A percentile compares a stretch with the other conserved stretches of the same genome.
phyloP scores from a whole-genome alignment of 768 basidiomycete genomes.

The Lenzites betulinus region DNA sequence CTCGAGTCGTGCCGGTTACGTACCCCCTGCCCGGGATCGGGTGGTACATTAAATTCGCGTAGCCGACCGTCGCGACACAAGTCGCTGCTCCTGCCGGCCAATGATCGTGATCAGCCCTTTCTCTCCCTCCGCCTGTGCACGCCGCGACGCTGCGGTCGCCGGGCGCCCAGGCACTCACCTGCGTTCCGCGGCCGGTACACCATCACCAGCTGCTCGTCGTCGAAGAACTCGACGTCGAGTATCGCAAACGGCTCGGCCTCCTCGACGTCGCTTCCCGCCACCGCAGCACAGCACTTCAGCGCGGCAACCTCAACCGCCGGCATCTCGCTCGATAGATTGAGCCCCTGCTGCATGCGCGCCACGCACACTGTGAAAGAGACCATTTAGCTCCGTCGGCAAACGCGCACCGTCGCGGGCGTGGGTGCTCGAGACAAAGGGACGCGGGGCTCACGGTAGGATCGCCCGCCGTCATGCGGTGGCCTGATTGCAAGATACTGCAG shows the following conservation, averaged over 20 bases:
- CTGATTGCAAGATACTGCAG: conserved; percentile 56
- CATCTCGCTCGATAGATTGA: conserved; percentile 40
- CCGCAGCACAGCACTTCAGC: conserved; percentile 54
- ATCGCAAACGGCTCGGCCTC: conserved; percentile 48
- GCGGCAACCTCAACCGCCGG: conserved; percentile 47
- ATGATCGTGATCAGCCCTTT: conserved; percentile 40
- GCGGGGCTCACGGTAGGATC: conserved; percentile 48
- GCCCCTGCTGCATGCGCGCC: conserved; percentile 52
- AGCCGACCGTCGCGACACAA: conserved; percentile 64
- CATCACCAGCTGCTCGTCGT: conserved; percentile 68
- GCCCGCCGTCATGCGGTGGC: conserved; percentile 36
- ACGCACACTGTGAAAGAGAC: conserved; percentile 50
- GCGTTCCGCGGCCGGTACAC: conserved; percentile 54
- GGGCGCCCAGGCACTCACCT: conserved; percentile 38
- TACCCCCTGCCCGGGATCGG: conserved; percentile 42
- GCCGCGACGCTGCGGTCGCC: background rate
- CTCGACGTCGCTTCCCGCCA: conserved; percentile 42
- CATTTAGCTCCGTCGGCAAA: background rate
- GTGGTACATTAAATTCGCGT: conserved; percentile 63
- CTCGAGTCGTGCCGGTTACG: conserved; percentile 58
- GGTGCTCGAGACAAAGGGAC: conserved; percentile 7
- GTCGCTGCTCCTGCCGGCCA: conserved; percentile 45
- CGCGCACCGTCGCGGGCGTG: conserved; percentile 5
- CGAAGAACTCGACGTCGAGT: conserved; percentile 76
- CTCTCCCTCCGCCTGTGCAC: background rate